Evolutionary conservation across 129 eudicot genomes (phyloP).

Genomic region (Pulicaria dysenterica): DNA sequence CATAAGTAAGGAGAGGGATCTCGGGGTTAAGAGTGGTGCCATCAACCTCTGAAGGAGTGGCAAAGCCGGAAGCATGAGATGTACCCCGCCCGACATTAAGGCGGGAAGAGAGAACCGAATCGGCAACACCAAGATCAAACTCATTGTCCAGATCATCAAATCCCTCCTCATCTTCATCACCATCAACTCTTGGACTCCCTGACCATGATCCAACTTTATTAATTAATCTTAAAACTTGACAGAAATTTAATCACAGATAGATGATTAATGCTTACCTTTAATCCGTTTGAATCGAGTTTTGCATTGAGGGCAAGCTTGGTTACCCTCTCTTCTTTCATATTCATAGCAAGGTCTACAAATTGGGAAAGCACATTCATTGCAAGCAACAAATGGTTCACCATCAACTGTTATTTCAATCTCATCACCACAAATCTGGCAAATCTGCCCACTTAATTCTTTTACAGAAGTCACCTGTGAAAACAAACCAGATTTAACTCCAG

Average conservation of each 20-base stretch:
- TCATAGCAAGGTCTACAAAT: conserved; percentile 90
- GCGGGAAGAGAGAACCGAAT: conserved; percentile 47
- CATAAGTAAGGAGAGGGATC: conserved; percentile 90
- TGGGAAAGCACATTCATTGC: conserved; percentile 97
- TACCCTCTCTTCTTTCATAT: conserved; percentile 91
- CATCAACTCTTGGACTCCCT: conserved; percentile 96
- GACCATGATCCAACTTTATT: conserved; percentile 24
- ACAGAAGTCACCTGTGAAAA: conserved; percentile 79
- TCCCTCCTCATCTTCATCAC: conserved; percentile 94
- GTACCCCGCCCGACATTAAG: conserved; percentile 54
- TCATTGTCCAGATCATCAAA: conserved; percentile 89
- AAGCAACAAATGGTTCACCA: conserved; percentile 86
- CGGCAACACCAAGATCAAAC: conserved; percentile 59
- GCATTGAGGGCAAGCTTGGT: conserved; percentile 96
- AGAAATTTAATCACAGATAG: not conserved
- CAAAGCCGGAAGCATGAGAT: conserved; percentile 59
- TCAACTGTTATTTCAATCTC: conserved; percentile 76
- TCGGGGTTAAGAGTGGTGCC: conserved; percentile 51
- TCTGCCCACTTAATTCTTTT: conserved; percentile 83
- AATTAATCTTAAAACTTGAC: conserved; percentile 9
- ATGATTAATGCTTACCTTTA: conserved; percentile 50
- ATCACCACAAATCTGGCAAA: conserved; percentile 96
- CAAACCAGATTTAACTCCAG: conserved; percentile 15
- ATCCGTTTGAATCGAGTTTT: conserved; percentile 87
- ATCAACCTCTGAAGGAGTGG: conserved; percentile 65